Base-by-base conservation (phyloP, 1,284 basidiomycete genomes). In the Wolfiporia cocos region DNA sequence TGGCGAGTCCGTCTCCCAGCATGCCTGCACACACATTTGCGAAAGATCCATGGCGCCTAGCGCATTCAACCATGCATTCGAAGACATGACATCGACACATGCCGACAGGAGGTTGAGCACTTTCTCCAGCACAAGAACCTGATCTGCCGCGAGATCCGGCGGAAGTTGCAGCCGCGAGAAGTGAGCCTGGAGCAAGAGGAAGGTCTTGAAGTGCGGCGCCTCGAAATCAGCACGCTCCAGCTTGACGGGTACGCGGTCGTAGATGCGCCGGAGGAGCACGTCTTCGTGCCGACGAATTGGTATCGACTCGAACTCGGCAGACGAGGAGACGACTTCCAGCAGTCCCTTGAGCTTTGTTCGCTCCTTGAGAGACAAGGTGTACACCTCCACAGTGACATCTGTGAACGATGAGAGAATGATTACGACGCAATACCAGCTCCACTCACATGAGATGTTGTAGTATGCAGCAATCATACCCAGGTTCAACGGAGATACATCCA, bases 21-120 rank as follows among this genome's bases (percentile, higher is more conserved):
- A 85, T 0, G 90, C 94, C 65, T 99, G 96, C 2, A 98, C 92
- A 62, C 91, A 93, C 95, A 99, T 99, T 67, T 99, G 96, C n/a
- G 87, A 90, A 45, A 99, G 64, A 67, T 99, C 96, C 96, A 99
- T 99, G 0, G 94, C 95, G 37, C 94, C 89, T 12, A 98, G 70
- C 1, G 94, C 95, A 57, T 86, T 95, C 55, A 99, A 65, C 84
- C 85, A 95, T 3, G 90, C 92, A 58, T 97, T 97, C 37, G 87
- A 92, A 4, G 89, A 93, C 92, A 99, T 93, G 47, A 99, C 95
- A 61, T 98, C 95, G 26, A 98, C 94, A 58, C 92, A 94, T 2
- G 95, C 93, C 10, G 87, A 92, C 18, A 95, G 72, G 21, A 95
- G 66, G 54, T 92, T 95, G 49, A 97, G 72, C 22, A 96, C 83